Evolutionary conservation across 2,329 filamentous ascomycete genomes (phyloP).

Genomic region (Xylaria sp.): DNA sequence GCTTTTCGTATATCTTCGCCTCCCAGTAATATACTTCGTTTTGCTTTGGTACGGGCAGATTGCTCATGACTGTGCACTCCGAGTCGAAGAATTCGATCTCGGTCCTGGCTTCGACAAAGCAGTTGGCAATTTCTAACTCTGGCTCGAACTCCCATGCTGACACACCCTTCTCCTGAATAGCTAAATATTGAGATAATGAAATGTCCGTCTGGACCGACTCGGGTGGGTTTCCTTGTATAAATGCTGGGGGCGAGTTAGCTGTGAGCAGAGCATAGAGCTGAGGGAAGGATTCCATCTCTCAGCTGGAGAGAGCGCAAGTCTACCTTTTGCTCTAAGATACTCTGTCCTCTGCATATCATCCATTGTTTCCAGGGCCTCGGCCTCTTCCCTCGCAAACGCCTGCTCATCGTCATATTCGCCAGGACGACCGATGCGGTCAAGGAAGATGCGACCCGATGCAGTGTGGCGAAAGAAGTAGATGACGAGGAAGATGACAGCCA

Average conservation of each 20-base stretch:
- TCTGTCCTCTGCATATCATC: conserved; percentile 91
- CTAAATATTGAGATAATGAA: conserved; percentile 94
- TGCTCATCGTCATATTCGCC: conserved; percentile 99
- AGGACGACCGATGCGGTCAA: conserved; percentile 91
- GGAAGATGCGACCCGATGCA: conserved; percentile 84
- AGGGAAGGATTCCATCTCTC: conserved; percentile 17
- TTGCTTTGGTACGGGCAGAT: conserved; percentile 95
- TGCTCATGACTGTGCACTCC: conserved; percentile 96
- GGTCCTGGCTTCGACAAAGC: conserved; percentile 94
- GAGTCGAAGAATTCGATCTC: conserved; percentile 99
- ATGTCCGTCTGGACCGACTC: conserved; percentile 97
- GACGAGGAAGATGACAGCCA: conserved; percentile 80
- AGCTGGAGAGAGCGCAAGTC: conserved; percentile 37
- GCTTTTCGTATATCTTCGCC: conserved; percentile 97
- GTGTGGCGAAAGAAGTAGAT: conserved; percentile 97
- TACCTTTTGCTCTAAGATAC: conserved; percentile 95
- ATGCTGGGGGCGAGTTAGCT: conserved; percentile 68
- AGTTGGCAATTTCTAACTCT: conserved; percentile 98
- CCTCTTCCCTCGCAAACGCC: conserved; percentile 91
- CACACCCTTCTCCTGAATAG: conserved; percentile 99
- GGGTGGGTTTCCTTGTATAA: conserved; percentile 91
- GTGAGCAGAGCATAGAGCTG: not conserved
- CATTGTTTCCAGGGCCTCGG: conserved; percentile 93
- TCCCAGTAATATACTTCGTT: conserved; percentile 99
- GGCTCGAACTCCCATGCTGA: conserved; percentile 99